phyloP scores from a whole-genome alignment of 768 basidiomycete genomes.

The Inosperma sp. region DNA sequence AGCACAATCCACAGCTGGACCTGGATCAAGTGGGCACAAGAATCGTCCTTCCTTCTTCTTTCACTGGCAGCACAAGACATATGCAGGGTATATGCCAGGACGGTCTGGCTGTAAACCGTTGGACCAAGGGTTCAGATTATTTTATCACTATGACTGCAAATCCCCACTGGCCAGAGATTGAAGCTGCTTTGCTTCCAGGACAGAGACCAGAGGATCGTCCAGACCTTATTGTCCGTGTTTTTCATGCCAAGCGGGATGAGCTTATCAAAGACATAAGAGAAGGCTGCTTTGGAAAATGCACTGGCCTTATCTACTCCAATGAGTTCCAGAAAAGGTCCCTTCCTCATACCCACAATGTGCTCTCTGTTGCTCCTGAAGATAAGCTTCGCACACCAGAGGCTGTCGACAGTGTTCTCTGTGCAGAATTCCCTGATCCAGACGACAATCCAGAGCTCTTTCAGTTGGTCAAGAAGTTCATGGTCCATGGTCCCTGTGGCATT shows the following conservation, averaged over 20 bases:
- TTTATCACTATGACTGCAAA: slow-evolving; percentile 48
- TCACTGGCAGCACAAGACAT: slow-evolving; percentile 31
- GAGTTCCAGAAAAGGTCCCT: slow-evolving; percentile 52
- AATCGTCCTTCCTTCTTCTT: slow-evolving; percentile 31
- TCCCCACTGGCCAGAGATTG: too few relatives aligned
- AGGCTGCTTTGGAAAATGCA: slow-evolving; percentile 36
- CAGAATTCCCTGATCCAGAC: slow-evolving; percentile 38
- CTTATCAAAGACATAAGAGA: slow-evolving; percentile 34
- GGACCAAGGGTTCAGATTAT: slow-evolving; percentile 34
- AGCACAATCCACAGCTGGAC: slow-evolving; percentile 21
- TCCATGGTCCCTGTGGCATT: too few relatives aligned
- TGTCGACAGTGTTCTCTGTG: slow-evolving; percentile 38
- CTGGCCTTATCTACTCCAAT: slow-evolving; percentile 42
- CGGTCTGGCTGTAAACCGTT: slow-evolving; percentile 37
- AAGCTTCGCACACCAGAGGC: slow-evolving; percentile 33
- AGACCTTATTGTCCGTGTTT: slow-evolving; percentile 44
- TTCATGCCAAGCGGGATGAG: slow-evolving; percentile 36
- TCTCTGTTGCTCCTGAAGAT: slow-evolving; percentile 32
- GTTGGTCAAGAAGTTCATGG: too few relatives aligned
- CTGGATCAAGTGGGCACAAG: slow-evolving; percentile 24
- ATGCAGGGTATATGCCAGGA: slow-evolving; percentile 44
- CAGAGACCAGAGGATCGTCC: slow-evolving; percentile 40
- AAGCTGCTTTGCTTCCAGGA: slow-evolving; percentile 32
- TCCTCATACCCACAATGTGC: slow-evolving; percentile 47
- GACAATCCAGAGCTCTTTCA: too few relatives aligned